These are phyloP conservation scores for Colletotrichum sp. DNA, from an alignment of 2,329 filamentous ascomycete genomes.

Conservation along the genomic window DNA sequence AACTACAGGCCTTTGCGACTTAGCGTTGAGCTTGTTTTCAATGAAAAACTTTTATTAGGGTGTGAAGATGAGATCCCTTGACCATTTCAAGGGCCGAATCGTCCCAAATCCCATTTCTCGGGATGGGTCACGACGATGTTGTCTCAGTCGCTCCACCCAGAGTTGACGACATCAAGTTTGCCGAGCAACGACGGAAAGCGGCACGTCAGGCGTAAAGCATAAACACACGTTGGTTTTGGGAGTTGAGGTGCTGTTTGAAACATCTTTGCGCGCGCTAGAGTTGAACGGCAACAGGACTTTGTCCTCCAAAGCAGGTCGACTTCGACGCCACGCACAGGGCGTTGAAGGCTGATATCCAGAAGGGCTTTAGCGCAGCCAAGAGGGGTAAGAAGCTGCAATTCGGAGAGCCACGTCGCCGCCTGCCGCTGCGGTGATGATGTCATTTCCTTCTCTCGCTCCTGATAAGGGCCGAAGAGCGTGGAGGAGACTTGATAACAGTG, in stretches of 20 bases:
- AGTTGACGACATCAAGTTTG: background rate
- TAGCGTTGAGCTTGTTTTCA: conserved; percentile 21
- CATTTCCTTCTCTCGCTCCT: background rate
- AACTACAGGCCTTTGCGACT: background rate
- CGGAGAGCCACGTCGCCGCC: conserved; percentile 5
- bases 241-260: conserved; percentile 5
- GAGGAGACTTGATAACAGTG: background rate
- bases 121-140: background rate
- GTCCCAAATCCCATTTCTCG: background rate
- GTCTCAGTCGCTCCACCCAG: background rate
- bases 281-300: background rate
- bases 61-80: background rate
- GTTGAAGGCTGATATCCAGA: background rate
- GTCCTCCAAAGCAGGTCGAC: background rate
- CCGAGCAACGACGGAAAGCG: background rate
- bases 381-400: background rate
- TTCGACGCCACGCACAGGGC: conserved; percentile 7
- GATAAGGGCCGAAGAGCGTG: background rate
- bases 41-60: background rate
- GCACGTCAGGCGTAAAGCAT: background rate
- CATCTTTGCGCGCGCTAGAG: conserved; percentile 9
- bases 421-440: conserved; percentile 1
- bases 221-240: background rate
- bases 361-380: background rate
- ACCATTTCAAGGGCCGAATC: background rate